Base-by-base conservation (phyloP, 2,329 filamentous ascomycete genomes). In the Sclerotinia spermophila region DNA sequence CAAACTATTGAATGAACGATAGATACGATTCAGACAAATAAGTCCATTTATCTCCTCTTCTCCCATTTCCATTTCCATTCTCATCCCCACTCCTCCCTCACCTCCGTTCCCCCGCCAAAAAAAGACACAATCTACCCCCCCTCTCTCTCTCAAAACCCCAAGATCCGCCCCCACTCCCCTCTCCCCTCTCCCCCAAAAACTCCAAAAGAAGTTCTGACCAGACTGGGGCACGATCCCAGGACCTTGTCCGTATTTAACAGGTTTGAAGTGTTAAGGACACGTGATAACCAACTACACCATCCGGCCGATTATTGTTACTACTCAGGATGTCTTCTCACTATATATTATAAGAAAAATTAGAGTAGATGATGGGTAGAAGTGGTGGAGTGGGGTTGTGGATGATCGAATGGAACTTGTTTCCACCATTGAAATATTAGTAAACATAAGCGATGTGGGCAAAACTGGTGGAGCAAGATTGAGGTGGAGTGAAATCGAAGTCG, bases 271-370 rank as follows among this genome's bases (percentile, higher is more conserved):
- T 65, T 65, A 65, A 65, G 61, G 61, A 65, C 44, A 65, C 61
- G 61, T 65, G 61, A 65, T 65, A 65, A 51, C 61, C 61, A 65
- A 65, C 61, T 65, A 65, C 61, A 65, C 61, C 61, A 65, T 65
- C 61, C 44, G 44, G 61, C 61, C 61, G 51, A 7, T 27, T 1
- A 13, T 27, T 2, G 8, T 35, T 33, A 2, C 0, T 1, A 11
- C 0, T 0, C 0, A 0, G 0, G 0, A 0, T 0, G 0, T 19
- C 13, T 24, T 30, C 21, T 21, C 1, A 2, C 13, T 21, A 30
- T 24, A 44, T 24, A 61, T 24, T 1, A n/a, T 40, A 3, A n/a
- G n/a, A n/a, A n/a, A n/a, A n/a, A n/a, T n/a, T n/a, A n/a, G n/a
- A n/a, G n/a, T n/a, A n/a, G n/a, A n/a, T n/a, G n/a, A n/a, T n/a